Percentiles rank a stretch among this genome's conserved stretches.
These are phyloP conservation scores for Fusarium sp. DNA, from an alignment of 2,329 filamentous ascomycete species.

Conservation along the genomic window DNA sequence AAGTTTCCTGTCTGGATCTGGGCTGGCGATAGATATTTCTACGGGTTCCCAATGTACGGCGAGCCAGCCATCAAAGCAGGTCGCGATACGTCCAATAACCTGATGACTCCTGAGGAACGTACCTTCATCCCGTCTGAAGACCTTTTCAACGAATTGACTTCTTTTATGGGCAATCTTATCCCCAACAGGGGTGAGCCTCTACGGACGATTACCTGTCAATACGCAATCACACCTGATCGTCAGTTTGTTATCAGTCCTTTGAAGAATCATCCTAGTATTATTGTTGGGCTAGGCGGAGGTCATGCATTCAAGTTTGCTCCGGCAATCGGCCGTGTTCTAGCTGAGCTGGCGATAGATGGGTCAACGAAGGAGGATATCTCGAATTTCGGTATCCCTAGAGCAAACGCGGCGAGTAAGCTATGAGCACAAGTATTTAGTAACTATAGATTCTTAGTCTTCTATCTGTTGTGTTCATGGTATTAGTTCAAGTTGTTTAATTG, in stretches of 20 bases:
- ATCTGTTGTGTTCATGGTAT: too few species aligned
- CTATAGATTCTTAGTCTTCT: too few species aligned
- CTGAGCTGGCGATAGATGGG: conserved; percentile 46
- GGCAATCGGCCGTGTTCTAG: conserved; percentile 44
- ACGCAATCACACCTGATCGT: conserved; percentile 43
- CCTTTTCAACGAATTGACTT: conserved; percentile 12
- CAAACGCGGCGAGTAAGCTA: background rate
- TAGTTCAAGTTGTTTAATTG: too few species aligned
- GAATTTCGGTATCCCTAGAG: conserved; percentile 19
- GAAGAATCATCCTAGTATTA: conserved; percentile 28
- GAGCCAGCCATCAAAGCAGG: conserved; percentile 39
- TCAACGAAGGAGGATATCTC: conserved; percentile 25
- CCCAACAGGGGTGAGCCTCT: conserved; percentile 21
- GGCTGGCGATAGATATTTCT: conserved; percentile 20
- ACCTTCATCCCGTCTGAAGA: conserved; percentile 26
- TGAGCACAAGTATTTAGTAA: background rate
- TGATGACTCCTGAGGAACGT: conserved; percentile 30
- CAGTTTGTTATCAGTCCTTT: conserved; percentile 44
- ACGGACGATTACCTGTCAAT: conserved; percentile 47
- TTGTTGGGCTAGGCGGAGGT: conserved; percentile 38
- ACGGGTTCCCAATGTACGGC: conserved; percentile 33
- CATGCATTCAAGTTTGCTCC: conserved; percentile 48
- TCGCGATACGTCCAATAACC: conserved; percentile 31
- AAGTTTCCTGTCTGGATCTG: conserved; percentile 41
- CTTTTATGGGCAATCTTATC: conserved; percentile 25